Conservation (phyloP, 169 alveolate species). For the Eimeria mitis region DNA sequence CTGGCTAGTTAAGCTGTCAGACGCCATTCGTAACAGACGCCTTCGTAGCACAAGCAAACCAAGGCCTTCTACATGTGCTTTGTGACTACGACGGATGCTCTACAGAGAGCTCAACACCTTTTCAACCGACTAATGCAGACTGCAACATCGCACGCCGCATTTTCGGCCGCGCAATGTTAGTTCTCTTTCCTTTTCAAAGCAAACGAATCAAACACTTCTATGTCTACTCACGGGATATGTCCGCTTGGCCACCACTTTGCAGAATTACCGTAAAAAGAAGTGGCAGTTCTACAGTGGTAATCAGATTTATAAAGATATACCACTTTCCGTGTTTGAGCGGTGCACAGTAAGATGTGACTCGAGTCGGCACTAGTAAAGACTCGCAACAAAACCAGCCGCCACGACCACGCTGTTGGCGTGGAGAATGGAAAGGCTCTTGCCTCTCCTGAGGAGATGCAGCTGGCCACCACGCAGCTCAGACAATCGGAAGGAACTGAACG, state of each 20-base stretch:
- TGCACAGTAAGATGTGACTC: not conserved
- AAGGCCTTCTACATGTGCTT: not conserved
- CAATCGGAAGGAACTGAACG: slow-evolving; percentile 57
- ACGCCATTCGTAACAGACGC: not conserved
- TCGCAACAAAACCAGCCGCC: not conserved
- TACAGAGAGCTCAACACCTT: not conserved
- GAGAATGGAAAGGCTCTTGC: slow-evolving; percentile 20
- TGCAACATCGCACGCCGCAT: not conserved
- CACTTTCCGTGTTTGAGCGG: not conserved
- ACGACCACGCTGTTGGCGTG: not conserved
- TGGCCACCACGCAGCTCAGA: slow-evolving; percentile 19
- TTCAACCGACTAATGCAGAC: not conserved
- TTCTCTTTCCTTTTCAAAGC: not conserved
- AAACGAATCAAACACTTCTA: not conserved
- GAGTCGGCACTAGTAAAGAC: not conserved
- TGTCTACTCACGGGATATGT: not conserved
- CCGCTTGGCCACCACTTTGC: not conserved
- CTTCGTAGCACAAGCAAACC: not conserved
- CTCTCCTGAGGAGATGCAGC: not conserved
- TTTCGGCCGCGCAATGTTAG: not conserved
- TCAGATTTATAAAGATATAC: not conserved
- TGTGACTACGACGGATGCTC: not conserved
- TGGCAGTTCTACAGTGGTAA: not conserved
- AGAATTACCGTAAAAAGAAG: not conserved
- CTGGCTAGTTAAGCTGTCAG: not conserved